Conservation (phyloP, 1,284 basidiomycete species). For the Naganishia sp. region DNA sequence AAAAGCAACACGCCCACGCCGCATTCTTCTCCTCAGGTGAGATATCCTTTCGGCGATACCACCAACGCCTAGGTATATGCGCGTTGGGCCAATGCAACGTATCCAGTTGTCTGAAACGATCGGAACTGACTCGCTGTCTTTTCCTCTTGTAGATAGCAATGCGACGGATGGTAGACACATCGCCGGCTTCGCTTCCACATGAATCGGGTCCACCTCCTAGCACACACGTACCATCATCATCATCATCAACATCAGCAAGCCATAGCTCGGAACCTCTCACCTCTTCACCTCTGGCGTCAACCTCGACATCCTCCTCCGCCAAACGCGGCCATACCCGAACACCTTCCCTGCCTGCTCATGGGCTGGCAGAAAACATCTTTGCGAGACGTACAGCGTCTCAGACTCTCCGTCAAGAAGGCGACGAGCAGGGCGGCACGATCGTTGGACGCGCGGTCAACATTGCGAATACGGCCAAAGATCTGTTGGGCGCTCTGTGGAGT, state of each 20-base stretch:
- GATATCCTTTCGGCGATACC: conserved; percentile 33
- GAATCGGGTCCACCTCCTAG: conserved; percentile 15
- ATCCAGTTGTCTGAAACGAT: conserved; percentile 28
- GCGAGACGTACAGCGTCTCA: neutral
- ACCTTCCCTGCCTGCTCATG: conserved; percentile 14
- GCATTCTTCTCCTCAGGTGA: conserved; percentile 55
- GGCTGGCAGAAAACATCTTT: neutral
- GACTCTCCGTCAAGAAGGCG: conserved; percentile 34
- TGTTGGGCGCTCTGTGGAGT: conserved; percentile 54
- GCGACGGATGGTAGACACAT: conserved; percentile 50
- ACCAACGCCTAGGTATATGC: conserved; percentile 19
- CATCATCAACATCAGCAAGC: conserved; percentile 5
- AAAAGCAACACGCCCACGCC: conserved; percentile 52
- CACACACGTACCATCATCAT: conserved; percentile 1
- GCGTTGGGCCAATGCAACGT: conserved; percentile 14
- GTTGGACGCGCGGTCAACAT: conserved; percentile 54
- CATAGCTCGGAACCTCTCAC: conserved; percentile 6
- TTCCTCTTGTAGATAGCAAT: conserved; percentile 46
- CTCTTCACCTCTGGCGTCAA: conserved; percentile 1
- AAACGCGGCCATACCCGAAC: conserved; percentile 27
- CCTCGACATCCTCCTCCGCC: conserved; percentile 12
- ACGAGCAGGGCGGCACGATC: conserved; percentile 47
- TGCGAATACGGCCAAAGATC: conserved; percentile 53
- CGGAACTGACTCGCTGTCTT: conserved; percentile 27
- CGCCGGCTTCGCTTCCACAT: conserved; percentile 50